These are phyloP conservation scores for Lactarius sp. DNA, from an alignment of 768 basidiomycete genomes.

Conservation along the genomic window DNA sequence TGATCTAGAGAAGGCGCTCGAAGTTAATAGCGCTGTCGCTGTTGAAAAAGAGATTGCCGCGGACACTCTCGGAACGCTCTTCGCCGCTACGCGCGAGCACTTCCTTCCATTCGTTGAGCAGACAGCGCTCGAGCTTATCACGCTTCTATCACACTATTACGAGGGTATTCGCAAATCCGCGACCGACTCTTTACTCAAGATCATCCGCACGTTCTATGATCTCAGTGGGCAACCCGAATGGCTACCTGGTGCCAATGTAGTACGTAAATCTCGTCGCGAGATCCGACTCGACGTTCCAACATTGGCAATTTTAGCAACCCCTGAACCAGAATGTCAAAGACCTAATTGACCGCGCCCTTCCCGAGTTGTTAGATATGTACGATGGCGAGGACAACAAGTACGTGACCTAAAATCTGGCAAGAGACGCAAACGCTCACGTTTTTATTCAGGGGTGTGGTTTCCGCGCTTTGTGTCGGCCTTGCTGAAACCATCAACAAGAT, in stretches of 20 bases:
- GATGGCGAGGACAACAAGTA: slow-evolving; percentile 96
- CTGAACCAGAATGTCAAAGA: slow-evolving; percentile 69
- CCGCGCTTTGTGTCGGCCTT: slow-evolving; percentile 80
- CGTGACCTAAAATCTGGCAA: slow-evolving; percentile 35
- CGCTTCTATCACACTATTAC: slow-evolving; percentile 85
- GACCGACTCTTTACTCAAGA: slow-evolving; percentile 80
- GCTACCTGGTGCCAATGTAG: slow-evolving; percentile 64
- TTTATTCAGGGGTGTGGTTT: slow-evolving; percentile 69
- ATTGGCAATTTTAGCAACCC: slow-evolving; percentile 30
- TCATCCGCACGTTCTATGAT: slow-evolving; percentile 88
- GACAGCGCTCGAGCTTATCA: slow-evolving; percentile 71
- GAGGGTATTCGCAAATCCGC: slow-evolving; percentile 96
- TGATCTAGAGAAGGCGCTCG: slow-evolving; percentile 81
- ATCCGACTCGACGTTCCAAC: not conserved
- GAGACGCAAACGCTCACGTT: slow-evolving; percentile 13
- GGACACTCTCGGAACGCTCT: slow-evolving; percentile 90
- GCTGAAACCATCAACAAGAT: slow-evolving; percentile 90
- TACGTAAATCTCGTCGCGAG: slow-evolving; percentile 35
- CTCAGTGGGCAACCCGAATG: slow-evolving; percentile 79
- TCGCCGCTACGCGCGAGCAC: slow-evolving; percentile 70
- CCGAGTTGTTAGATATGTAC: slow-evolving; percentile 80
- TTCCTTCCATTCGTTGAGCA: slow-evolving; percentile 91
- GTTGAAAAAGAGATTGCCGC: slow-evolving; percentile 99
- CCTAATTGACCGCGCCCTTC: slow-evolving; percentile 69
- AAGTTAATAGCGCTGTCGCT: slow-evolving; percentile 92